A percentile compares a stretch with the other conserved stretches of the same genome.
phyloP scores from a whole-genome alignment of 2,329 filamentous ascomycete genomes.

The Aureobasidium melanogenum region DNA sequence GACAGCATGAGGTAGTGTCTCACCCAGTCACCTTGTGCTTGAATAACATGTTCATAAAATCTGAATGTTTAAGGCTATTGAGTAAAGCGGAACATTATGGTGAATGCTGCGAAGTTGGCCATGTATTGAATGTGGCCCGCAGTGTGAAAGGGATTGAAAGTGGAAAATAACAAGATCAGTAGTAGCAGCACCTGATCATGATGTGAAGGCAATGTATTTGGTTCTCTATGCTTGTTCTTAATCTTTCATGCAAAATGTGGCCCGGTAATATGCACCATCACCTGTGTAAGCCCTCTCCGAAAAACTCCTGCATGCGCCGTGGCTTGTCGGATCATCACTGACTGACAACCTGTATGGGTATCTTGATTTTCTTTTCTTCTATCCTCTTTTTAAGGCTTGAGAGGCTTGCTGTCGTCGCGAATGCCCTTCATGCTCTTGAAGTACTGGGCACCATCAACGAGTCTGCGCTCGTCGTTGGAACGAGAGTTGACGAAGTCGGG shows the following conservation, averaged over 20 bases:
- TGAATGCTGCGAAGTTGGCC: too few species aligned
- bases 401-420: slow-evolving; percentile 18
- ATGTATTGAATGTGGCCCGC: too few species aligned
- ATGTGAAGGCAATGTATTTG: neutral
- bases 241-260: neutral
- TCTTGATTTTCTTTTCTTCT: neutral
- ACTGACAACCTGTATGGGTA: neutral
- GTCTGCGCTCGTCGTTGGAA: slow-evolving; percentile 55
- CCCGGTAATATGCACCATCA: neutral
- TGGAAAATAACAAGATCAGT: too few species aligned
- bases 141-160: too few species aligned
- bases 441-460: slow-evolving; percentile 52
- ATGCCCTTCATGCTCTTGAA: slow-evolving; percentile 39
- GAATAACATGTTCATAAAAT: too few species aligned
- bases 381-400: slow-evolving; percentile 13
- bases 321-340: neutral
- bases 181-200: too few species aligned
- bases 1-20: too few species aligned
- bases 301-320: slow-evolving; percentile 11
- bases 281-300: neutral
- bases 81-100: too few species aligned
- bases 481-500: slow-evolving; percentile 80
- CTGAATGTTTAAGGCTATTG: too few species aligned
- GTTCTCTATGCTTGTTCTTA: neutral
- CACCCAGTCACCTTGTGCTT: too few species aligned